Base-by-base conservation (phyloP, 2,329 filamentous ascomycete genomes). In the Annulohypoxylon truncatum region DNA sequence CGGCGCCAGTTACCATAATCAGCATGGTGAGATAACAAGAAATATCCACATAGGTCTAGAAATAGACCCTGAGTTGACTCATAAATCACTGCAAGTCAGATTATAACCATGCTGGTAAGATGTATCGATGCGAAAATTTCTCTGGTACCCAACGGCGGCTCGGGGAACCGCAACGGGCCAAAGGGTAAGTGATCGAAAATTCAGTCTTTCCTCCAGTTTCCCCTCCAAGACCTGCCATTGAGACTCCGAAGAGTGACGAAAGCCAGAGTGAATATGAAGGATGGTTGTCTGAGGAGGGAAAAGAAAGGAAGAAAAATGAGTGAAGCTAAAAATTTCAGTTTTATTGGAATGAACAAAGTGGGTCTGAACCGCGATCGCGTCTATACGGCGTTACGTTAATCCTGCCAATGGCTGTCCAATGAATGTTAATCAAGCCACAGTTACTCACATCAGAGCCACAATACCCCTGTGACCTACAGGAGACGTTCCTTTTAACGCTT, bases 221-320 rank as follows among this genome's bases (percentile, higher is more conserved):
- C 88, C 88, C 87, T 90, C 88, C 85, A 84, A 81, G 81, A 80
- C 81, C 81, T 84, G 83, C 82, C 85, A 87, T 83, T 81, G 85
- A 79, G 77, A 71, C 60, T 77, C 81, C 81, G 78, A 81, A 83
- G 84, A 78, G 78, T 9, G 77, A 81, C 82, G 78, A 82, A 85
- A 86, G 82, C 82, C 84, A 87, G 87, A 90, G 87, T 89, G 87
- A 89, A 90, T 90, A 88, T 84, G 86, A 81, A 84, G 82, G 82
- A 82, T 82, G 69, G 44, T 73, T 76, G 76, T 80, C 81, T 82
- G 82, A 79, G 81, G 79, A 77, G 75, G 76, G 79, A 74, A 64
- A 72, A 72, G 77, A 71, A 71, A 71, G 63, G 67, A 72, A 60
- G 67, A 61, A 55, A 65, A 61, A 61, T 38, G 38, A 59, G 61